These are phyloP conservation scores for Calamus simplicifolius DNA, from an alignment of 176 grass and related monocot genomes.

Conservation along the genomic window DNA sequence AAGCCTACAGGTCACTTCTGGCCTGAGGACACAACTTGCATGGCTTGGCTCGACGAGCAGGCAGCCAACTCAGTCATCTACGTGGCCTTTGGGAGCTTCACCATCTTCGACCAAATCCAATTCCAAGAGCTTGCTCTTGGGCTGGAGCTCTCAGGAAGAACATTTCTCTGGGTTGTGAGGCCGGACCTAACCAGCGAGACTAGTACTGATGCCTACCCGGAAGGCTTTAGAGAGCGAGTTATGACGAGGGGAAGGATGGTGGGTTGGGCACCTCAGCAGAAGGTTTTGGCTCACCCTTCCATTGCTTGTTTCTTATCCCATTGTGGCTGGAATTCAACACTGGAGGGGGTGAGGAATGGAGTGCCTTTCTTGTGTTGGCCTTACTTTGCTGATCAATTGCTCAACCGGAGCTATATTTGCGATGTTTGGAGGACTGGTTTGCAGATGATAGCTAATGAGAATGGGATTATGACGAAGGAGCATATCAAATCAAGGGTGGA, in stretches of 20 bases:
- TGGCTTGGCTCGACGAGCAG: slow-evolving; percentile 48
- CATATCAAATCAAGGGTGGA: slow-evolving; percentile 10
- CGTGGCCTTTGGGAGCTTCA: slow-evolving; percentile 56
- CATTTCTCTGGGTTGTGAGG: slow-evolving; percentile 61
- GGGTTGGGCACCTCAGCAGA: slow-evolving; percentile 33
- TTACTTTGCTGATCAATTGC: slow-evolving; percentile 25
- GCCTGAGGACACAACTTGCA: slow-evolving; percentile 29
- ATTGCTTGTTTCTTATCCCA: slow-evolving; percentile 44
- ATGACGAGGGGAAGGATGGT: slow-evolving; percentile 9
- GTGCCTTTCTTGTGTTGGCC: slow-evolving; percentile 30
- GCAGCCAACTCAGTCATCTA: slow-evolving; percentile 36
- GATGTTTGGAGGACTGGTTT: slow-evolving; percentile 26
- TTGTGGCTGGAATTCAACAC: slow-evolving; percentile 49
- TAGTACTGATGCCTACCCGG: slow-evolving; percentile 20
- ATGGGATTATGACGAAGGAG: slow-evolving; percentile 1
- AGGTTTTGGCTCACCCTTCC: slow-evolving; percentile 27
- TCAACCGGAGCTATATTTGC: slow-evolving; percentile 33
- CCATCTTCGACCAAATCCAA: slow-evolving; percentile 6
- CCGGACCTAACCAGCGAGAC: slow-evolving; percentile 16
- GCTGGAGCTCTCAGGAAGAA: slow-evolving; percentile 20
- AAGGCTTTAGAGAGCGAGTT: slow-evolving; percentile 12
- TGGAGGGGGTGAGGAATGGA: slow-evolving; percentile 28
- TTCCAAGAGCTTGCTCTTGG: slow-evolving; percentile 56
- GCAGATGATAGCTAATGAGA: not conserved
- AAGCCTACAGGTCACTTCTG: slow-evolving; percentile 37